Base-by-base conservation (phyloP, 768 basidiomycete genomes). In the Mycena amicta region DNA sequence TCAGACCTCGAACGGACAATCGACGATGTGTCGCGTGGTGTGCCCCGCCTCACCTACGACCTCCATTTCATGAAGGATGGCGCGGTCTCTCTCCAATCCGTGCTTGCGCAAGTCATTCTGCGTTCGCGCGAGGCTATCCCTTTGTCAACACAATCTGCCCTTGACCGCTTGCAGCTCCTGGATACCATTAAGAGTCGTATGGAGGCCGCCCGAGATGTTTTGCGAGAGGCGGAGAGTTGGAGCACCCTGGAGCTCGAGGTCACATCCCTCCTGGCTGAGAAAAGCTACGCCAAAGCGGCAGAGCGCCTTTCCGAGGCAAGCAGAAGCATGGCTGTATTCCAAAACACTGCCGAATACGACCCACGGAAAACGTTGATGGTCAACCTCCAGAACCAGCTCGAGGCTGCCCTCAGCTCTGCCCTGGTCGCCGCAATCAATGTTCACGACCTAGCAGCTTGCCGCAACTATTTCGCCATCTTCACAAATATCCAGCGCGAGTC, bases 141-240 rank as follows among this genome's bases (percentile, higher is more conserved):
- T 0, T 76, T 76, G 31, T 79, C 80, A 50, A 95, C 90, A 1
- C 80, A 80, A 50, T 75, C 75, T 3, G 88, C 89, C 3, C 78
- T 98, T 57, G 87, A 93, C 54, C 83, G 83, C 30, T 75, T 99
- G n/a, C 85, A 86, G 53, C 79, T 87, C 43, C 80, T 98, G 39
- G 94, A 98, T 71, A 85, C 83, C 11, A 82, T 95, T 27, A 97
- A 94, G 69, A 77, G 77, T 23, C 80, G 89, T 22, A 95, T 99
- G 93, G 93, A 95, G 70, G 86, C 87, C 0, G 83, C 93, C 1
- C 80, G 95, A 30, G 93, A 93, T 61, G 94, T 98, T 18, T 75
- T 98, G 31, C 85, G 89, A 25, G 96, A 98, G 70, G 95, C 97
- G 13, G 95, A 98, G 77, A 92, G 89, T 63, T 99, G 97, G 97